Conservation (phyloP, 2,329 filamentous ascomycete genomes). For the Hymenoscyphus scutula region DNA sequence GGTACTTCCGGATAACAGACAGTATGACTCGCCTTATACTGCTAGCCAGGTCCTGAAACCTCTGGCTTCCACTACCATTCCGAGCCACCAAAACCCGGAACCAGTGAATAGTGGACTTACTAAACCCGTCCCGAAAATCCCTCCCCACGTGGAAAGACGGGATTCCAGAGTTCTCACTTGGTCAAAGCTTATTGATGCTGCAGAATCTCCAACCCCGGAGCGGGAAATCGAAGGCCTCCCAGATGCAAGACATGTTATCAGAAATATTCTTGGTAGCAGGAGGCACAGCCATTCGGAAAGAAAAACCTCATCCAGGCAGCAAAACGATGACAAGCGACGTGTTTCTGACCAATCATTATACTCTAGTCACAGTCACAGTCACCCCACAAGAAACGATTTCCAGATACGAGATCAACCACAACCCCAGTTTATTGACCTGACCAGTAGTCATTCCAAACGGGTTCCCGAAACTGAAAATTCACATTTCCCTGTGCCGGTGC, state of each 20-base stretch:
- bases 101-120: not conserved
- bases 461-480: not conserved
- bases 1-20: slow-evolving; percentile 29
- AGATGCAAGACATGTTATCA: slow-evolving; percentile 19
- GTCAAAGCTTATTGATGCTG: slow-evolving; percentile 32
- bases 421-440: not conserved
- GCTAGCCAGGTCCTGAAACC: slow-evolving; percentile 27
- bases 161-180: slow-evolving; percentile 33
- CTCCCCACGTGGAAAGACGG: slow-evolving; percentile 15
- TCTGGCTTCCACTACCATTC: slow-evolving; percentile 9
- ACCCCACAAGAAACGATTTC: not conserved
- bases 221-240: slow-evolving; percentile 12
- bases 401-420: not conserved
- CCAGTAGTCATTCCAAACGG: not conserved
- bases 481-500: not conserved
- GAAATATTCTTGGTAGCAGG: not conserved
- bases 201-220: slow-evolving; percentile 24
- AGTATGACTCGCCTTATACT: slow-evolving; percentile 38
- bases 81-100: not conserved
- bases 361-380: slow-evolving; percentile 2
- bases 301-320: not conserved
- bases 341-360: slow-evolving; percentile 9
- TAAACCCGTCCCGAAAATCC: not conserved
- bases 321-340: not conserved
- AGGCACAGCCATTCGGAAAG: not conserved